A percentile compares a stretch with the other conserved stretches of the same genome.
phyloP scores from a whole-genome alignment of 208 protist species.

The Borovskyia barvae region DNA sequence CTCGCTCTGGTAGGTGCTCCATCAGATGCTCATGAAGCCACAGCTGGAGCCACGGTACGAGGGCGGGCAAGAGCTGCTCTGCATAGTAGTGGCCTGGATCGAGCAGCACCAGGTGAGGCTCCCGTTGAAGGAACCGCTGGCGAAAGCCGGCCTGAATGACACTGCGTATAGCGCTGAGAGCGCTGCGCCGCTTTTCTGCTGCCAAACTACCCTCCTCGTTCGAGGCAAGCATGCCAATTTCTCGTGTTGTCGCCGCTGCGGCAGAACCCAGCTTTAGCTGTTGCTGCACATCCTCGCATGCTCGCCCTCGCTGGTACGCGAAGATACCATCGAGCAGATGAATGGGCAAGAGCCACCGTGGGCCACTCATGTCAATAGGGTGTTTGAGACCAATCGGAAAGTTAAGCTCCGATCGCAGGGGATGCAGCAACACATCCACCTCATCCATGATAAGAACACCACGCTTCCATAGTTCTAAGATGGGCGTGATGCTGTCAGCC shows the following conservation, averaged over 20 bases:
- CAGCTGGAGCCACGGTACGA: slow-evolving; percentile 88
- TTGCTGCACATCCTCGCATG: slow-evolving; percentile 29
- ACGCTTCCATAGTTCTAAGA: slow-evolving; percentile 82
- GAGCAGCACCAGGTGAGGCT: slow-evolving; percentile 92
- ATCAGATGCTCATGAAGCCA: slow-evolving; percentile 73
- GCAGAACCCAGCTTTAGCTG: slow-evolving; percentile 22
- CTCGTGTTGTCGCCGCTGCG: background rate
- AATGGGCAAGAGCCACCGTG: slow-evolving; percentile 93
- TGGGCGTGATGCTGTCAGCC: slow-evolving; percentile 71
- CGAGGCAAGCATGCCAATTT: background rate
- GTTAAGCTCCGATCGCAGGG: slow-evolving; percentile 95
- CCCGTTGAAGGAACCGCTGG: slow-evolving; percentile 67
- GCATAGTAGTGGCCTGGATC: slow-evolving; percentile 85
- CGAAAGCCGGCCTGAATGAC: slow-evolving; percentile 70
- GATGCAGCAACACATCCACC: slow-evolving; percentile 95
- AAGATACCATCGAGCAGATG: slow-evolving; percentile 93
- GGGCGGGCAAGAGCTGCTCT: slow-evolving; percentile 66
- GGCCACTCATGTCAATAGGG: slow-evolving; percentile 87
- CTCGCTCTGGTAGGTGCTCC: slow-evolving; percentile 19
- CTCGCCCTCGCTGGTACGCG: slow-evolving; percentile 43
- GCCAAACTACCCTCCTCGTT: background rate
- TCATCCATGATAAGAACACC: slow-evolving; percentile 94
- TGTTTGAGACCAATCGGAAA: slow-evolving; percentile 94
- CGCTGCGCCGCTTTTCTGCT: slow-evolving; percentile 8
- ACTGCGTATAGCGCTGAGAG: slow-evolving; percentile 26